Conservation (phyloP, 352 stramenopile species). For the Pythium vanterpoolii region DNA sequence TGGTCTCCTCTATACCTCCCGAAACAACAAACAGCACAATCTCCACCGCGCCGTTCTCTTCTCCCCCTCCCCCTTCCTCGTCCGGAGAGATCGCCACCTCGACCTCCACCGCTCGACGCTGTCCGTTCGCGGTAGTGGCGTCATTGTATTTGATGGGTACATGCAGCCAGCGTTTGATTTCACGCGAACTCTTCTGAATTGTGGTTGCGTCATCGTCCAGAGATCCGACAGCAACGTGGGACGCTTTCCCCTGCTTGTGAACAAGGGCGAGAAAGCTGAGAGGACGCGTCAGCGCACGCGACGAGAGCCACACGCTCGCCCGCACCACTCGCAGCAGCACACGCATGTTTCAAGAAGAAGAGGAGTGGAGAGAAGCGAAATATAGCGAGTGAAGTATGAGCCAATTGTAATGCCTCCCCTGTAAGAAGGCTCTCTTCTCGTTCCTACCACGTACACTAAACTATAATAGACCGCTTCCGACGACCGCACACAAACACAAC, state of each 20-base stretch:
- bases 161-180: constrained; percentile 4
- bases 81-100: no score
- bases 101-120: background rate
- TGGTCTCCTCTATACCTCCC: background rate
- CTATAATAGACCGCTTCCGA: no score
- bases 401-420: background rate
- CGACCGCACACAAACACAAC: background rate
- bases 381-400: background rate
- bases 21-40: constrained; percentile 37
- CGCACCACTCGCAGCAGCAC: constrained; percentile 34
- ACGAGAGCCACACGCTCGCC: constrained; percentile 40
- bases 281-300: constrained; percentile 18
- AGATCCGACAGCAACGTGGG: background rate
- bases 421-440: background rate
- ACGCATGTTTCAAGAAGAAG: constrained; percentile 19
- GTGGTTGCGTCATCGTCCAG: background rate
- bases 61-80: no score
- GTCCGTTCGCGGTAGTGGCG: background rate
- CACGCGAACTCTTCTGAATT: background rate
- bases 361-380: background rate
- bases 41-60: constrained; percentile 14
- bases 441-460: no score
- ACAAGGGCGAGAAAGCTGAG: constrained; percentile 45
- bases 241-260: constrained; percentile 24
- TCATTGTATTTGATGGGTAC: constrained; percentile 2